Evolutionary conservation across 2,329 filamentous ascomycete genomes (phyloP).

Genomic region (Geosmithia putterillii): DNA sequence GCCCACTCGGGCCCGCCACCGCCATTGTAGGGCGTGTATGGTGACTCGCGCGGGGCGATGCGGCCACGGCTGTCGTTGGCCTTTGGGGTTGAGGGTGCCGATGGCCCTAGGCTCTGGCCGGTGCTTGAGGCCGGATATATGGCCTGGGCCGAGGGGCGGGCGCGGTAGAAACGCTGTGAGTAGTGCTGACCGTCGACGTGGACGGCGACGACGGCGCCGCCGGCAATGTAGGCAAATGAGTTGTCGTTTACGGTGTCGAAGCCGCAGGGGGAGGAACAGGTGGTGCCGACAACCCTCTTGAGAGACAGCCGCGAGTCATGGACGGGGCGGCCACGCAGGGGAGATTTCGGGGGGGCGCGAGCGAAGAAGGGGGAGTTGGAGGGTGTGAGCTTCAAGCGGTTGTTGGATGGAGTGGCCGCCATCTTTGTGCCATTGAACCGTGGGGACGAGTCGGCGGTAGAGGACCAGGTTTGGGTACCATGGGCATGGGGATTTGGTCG

Average conservation of each 20-base stretch:
- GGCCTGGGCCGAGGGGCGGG: constrained; percentile 65
- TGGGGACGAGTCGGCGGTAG: background rate
- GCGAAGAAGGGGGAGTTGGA: constrained; percentile 61
- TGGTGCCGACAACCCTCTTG: constrained; percentile 82
- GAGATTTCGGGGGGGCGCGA: constrained; percentile 52
- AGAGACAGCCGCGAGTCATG: constrained; percentile 57
- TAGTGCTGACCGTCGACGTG: constrained; percentile 57
- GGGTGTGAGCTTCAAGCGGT: constrained; percentile 58
- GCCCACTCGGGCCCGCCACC: constrained; percentile 37
- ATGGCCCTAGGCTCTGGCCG: constrained; percentile 34
- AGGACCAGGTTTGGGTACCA: background rate
- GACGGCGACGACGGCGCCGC: constrained; percentile 84
- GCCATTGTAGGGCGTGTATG: constrained; percentile 26
- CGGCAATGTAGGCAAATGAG: constrained; percentile 82
- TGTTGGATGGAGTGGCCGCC: constrained; percentile 44
- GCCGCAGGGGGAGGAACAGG: constrained; percentile 69
- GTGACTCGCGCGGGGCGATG: constrained; percentile 35
- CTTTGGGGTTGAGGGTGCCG: constrained; percentile 45
- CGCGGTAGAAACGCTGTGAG: constrained; percentile 81
- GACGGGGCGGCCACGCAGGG: constrained; percentile 34
- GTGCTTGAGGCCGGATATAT: constrained; percentile 41
- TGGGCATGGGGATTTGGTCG: background rate
- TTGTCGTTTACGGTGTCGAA: constrained; percentile 65
- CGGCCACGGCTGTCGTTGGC: constrained; percentile 52
- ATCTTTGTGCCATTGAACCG: constrained; percentile 42